Conservation (phyloP, 805 yeast species). For the Nematodospora valgi region DNA sequence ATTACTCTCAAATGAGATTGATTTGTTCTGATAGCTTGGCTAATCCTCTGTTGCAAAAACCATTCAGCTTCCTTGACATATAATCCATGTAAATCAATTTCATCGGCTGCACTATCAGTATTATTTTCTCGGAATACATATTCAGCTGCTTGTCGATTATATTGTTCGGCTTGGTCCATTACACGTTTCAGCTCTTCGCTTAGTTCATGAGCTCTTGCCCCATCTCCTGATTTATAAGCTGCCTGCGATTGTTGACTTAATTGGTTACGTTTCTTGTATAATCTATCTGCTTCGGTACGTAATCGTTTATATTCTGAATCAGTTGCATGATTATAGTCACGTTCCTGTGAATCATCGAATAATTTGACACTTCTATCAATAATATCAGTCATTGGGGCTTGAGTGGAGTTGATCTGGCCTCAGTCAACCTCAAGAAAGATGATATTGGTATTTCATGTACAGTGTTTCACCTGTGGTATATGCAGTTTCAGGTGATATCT, state of each 20-base stretch:
- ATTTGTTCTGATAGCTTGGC: conserved; percentile 55
- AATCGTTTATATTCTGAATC: conserved; percentile 61
- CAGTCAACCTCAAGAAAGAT: too few relatives aligned
- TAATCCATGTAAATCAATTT: conserved; percentile 90
- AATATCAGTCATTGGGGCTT: conserved; percentile 6
- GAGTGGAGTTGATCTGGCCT: too few relatives aligned
- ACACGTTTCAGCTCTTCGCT: conserved; percentile 67
- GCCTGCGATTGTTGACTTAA: conserved; percentile 66
- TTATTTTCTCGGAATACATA: conserved; percentile 86
- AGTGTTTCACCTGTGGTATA: conserved; percentile 1
- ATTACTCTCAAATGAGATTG: conserved; percentile 72
- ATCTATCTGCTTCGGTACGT: conserved; percentile 66
- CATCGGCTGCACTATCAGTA: conserved; percentile 78
- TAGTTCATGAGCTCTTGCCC: conserved; percentile 64
- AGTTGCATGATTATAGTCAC: conserved; percentile 71
- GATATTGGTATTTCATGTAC: neutral
- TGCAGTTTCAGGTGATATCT: too few relatives aligned
- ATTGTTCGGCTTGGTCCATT: conserved; percentile 57
- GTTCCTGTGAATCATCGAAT: conserved; percentile 21
- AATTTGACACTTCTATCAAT: conserved; percentile 25
- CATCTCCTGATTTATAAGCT: conserved; percentile 76
- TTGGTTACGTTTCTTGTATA: conserved; percentile 53
- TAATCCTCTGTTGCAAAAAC: conserved; percentile 68
- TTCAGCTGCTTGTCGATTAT: conserved; percentile 81
- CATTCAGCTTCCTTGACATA: conserved; percentile 85